A percentile compares a stretch with the other conserved stretches of the same genome.
These are phyloP conservation scores for Colletotrichum spinosum DNA, from an alignment of 2,329 filamentous ascomycete species.

Conservation along the genomic window DNA sequence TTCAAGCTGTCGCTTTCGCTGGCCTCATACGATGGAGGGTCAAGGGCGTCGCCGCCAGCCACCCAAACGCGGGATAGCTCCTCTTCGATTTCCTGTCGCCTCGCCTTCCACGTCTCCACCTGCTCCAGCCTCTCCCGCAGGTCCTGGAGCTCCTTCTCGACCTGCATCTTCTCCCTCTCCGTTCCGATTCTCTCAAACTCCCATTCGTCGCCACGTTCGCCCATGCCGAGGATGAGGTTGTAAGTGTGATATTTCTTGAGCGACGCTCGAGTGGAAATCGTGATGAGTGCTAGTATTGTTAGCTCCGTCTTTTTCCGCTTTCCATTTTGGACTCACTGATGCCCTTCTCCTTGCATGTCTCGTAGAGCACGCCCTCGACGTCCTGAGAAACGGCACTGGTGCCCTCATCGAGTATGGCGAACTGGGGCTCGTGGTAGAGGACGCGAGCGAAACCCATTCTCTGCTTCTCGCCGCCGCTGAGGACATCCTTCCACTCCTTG, in stretches of 20 bases:
- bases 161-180: conserved; percentile 89
- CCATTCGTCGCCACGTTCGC: conserved; percentile 87
- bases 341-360: conserved; percentile 90
- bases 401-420: conserved; percentile 94
- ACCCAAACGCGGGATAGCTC: conserved; percentile 78
- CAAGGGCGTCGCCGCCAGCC: conserved; percentile 61
- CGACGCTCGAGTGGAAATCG: conserved; percentile 92
- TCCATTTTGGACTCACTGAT: conserved; percentile 76
- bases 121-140: conserved; percentile 82
- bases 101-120: conserved; percentile 85
- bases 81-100: conserved; percentile 82
- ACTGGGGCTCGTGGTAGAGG: conserved; percentile 93
- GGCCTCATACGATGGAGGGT: conserved; percentile 59
- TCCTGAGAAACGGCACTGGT: conserved; percentile 95
- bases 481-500: conserved; percentile 98
- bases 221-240: conserved; percentile 86
- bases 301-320: conserved; percentile 10
- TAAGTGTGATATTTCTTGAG: conserved; percentile 96
- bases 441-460: conserved; percentile 90
- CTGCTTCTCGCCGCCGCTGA: conserved; percentile 98
- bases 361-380: conserved; percentile 93
- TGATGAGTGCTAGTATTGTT: conserved; percentile 79
- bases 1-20: conserved; percentile 35
- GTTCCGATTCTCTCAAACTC: conserved; percentile 95
- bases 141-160: conserved; percentile 90